These are phyloP conservation scores for Macrocystidia cucumis DNA, from an alignment of 1,284 basidiomycete species.

Conservation along the genomic window DNA sequence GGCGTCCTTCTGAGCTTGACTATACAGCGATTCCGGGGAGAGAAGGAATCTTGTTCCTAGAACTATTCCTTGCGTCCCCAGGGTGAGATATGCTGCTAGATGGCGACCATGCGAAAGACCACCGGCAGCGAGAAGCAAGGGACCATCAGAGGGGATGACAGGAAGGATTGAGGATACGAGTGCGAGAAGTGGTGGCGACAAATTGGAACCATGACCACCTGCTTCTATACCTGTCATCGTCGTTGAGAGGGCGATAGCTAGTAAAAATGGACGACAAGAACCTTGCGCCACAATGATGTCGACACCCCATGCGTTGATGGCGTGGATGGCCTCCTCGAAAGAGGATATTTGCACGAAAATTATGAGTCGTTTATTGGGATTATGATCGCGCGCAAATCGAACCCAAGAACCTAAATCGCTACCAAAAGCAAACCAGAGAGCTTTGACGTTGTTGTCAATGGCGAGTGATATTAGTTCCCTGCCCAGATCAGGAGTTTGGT, in stretches of 20 bases:
- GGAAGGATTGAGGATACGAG: slow-evolving; percentile 50
- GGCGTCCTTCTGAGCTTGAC: slow-evolving; percentile 44
- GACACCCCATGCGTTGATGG: slow-evolving; percentile 51
- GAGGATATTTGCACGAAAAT: slow-evolving; percentile 60
- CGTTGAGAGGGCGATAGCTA: slow-evolving; percentile 4
- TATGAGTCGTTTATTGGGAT: slow-evolving; percentile 35
- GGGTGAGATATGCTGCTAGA: slow-evolving; percentile 52
- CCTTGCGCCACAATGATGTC: slow-evolving; percentile 77
- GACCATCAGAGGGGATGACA: slow-evolving; percentile 30
- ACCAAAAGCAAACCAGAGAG: slow-evolving; percentile 72
- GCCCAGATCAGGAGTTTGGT: slow-evolving; percentile 27
- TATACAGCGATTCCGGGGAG: slow-evolving; percentile 58
- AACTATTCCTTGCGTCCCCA: slow-evolving; percentile 61
- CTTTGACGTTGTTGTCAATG: slow-evolving; percentile 48
- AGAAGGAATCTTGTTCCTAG: slow-evolving; percentile 69
- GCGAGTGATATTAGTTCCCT: slow-evolving; percentile 38
- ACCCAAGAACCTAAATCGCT: slow-evolving; percentile 52
- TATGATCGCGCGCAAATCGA: slow-evolving; percentile 43
- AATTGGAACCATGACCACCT: slow-evolving; percentile 60
- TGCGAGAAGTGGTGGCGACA: slow-evolving; percentile 49
- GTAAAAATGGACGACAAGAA: slow-evolving; percentile 17
- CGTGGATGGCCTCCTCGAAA: slow-evolving; percentile 46
- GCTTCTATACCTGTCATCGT: slow-evolving; percentile 54
- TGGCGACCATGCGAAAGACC: slow-evolving; percentile 52
- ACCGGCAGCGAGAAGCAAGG: slow-evolving; percentile 58